Percentiles rank a stretch among this genome's conserved stretches.
phyloP scores from a whole-genome alignment of 495 filamentous ascomycete species.

The Chaetomium fimeti region DNA sequence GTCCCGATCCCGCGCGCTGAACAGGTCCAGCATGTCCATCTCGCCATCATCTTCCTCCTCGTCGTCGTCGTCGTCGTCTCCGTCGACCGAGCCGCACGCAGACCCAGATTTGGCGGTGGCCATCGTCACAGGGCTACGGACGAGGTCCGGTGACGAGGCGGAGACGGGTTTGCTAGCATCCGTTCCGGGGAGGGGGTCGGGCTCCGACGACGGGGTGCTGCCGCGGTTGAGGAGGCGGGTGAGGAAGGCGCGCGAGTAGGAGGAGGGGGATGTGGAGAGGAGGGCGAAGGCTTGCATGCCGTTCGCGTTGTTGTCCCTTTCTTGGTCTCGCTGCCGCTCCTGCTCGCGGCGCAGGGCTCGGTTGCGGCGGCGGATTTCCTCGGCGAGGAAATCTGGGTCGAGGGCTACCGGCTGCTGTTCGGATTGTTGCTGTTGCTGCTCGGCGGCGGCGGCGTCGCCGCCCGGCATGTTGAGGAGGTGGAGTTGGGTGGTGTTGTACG shows the following conservation, averaged over 20 bases:
- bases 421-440: neutral
- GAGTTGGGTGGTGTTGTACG: conserved; percentile 79
- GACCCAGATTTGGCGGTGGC: neutral
- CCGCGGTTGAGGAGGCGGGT: conserved; percentile 7
- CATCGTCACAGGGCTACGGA: neutral
- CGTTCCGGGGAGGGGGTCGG: neutral
- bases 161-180: too few relatives aligned
- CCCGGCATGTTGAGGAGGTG: conserved; percentile 49
- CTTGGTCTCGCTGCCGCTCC: conserved; percentile 1
- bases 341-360: neutral
- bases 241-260: conserved; percentile 17
- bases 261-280: conserved; percentile 12
- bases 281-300: neutral
- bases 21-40: conserved; percentile 22
- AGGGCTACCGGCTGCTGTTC: conserved; percentile 9
- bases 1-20: conserved; percentile 16
- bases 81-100: neutral
- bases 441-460: neutral
- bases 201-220: neutral
- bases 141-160: neutral
- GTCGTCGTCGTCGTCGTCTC: conserved; percentile 16
- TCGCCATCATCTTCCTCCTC: conserved; percentile 20
- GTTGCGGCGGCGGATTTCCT: neutral
- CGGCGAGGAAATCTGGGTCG: conserved; percentile 6
- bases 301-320: neutral